Evolutionary conservation across 2,329 filamentous ascomycete species (phyloP), one percentile per base, ranked within the genome.

Genomic region (Trichoderma sp.): DNA sequence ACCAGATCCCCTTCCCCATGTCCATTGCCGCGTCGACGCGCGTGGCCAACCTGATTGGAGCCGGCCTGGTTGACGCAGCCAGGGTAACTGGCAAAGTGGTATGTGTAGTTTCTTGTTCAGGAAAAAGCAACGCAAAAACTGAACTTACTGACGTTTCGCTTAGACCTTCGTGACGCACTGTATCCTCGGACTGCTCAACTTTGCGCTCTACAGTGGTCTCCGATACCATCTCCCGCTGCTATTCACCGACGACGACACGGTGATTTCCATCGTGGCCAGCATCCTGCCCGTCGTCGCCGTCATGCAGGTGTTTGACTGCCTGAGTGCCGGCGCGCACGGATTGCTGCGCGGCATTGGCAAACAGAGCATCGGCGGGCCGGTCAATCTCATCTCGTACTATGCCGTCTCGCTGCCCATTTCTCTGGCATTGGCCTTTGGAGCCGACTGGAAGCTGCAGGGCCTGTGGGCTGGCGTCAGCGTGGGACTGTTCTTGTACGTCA

Each of bases 1-100:
- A 93, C 80, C 92, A 97, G 76, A 88, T 98, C 56, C 93, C 94
- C 0, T 98, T 98, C 79, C 91, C 94, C 0, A 85, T 97, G 67
- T 91, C 90, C 39, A 94, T 98, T 65, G 93, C 94, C 3, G 88
- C 90, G 0, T 94, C 90, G 14, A 98, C 94, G 0, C 88, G 94
- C 1, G 87, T 97, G 15, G 94, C 93, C 19, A 98, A 97, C 71
- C 80, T 98, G 41, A 96, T 98, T 67, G 95, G 94, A 9, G 93
- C 94, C 0, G 90, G 89, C 1, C 83, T 97, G 12, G 88, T 91
- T 2, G 88, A 89, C 52, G 90, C 93, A 0, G 93, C 93, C 17
- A 92, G 89, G 74, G 90, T 86, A 3, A 90, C 90, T 0, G 90
- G 90, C n/a, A 88, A 86, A 76, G 93, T 97, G 64, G 89, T 84